Conservation (phyloP, 2,329 filamentous ascomycete species). For the Parafenestella ontariensis region DNA sequence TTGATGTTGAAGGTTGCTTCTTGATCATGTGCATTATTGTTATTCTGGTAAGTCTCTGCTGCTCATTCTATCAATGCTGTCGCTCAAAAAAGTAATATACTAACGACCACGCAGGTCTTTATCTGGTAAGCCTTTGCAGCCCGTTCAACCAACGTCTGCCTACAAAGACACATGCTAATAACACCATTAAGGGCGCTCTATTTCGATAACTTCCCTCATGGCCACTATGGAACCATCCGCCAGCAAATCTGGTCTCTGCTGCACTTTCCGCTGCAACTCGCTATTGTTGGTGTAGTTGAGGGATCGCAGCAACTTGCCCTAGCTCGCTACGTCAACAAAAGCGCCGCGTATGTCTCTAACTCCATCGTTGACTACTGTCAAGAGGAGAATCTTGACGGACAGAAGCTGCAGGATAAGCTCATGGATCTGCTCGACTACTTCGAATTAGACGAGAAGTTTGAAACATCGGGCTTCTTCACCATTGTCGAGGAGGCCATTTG, state of each 20-base stretch:
- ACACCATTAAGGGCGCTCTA: constrained; percentile 58
- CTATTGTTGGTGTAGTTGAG: constrained; percentile 69
- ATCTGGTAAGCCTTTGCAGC: constrained; percentile 63
- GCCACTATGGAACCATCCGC: constrained; percentile 60
- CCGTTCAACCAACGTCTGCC: too few species aligned
- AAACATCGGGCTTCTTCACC: constrained; percentile 28
- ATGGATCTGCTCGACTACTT: constrained; percentile 32
- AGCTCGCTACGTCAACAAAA: constrained; percentile 55
- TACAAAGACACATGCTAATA: neutral
- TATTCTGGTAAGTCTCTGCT: constrained; percentile 35
- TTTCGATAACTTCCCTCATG: constrained; percentile 62
- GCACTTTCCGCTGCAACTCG: constrained; percentile 70
- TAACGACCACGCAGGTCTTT: constrained; percentile 50
- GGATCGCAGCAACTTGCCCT: constrained; percentile 65
- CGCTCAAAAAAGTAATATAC: too few species aligned
- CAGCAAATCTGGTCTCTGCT: constrained; percentile 66
- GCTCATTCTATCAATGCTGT: too few species aligned
- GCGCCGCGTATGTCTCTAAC: constrained; percentile 49
- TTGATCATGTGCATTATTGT: constrained; percentile 47
- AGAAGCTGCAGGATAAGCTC: constrained; percentile 39
- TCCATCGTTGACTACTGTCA: constrained; percentile 50
- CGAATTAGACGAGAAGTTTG: constrained; percentile 41
- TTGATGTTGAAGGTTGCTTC: constrained; percentile 45
- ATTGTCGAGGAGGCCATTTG: constrained; percentile 20
- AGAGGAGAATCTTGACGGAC: constrained; percentile 36